A percentile compares a stretch with the other conserved stretches of the same genome.
phyloP scores from a whole-genome alignment of 768 basidiomycete genomes.

The Xerocomus spinulosus region DNA sequence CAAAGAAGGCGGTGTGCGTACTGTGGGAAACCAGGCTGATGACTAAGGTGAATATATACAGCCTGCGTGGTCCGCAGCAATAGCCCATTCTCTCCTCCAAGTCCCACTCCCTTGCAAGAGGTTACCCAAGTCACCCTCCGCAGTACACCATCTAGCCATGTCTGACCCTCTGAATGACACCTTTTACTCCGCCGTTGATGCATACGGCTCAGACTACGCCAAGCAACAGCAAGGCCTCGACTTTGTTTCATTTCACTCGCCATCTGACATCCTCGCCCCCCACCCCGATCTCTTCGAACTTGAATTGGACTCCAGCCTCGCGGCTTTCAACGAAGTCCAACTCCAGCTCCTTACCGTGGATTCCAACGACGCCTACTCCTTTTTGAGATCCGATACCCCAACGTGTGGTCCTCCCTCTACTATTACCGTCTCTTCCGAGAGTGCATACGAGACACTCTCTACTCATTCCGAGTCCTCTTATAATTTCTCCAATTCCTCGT shows the following conservation, averaged over 20 bases:
- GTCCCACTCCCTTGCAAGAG: slow-evolving; percentile 3
- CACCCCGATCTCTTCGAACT: slow-evolving; percentile 80
- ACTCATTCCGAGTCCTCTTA: slow-evolving; percentile 67
- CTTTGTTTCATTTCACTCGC: slow-evolving; percentile 66
- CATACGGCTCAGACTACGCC: slow-evolving; percentile 35
- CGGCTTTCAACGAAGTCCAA: slow-evolving; percentile 59
- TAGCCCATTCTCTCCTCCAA: slow-evolving; percentile 3
- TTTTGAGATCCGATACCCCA: slow-evolving; percentile 58
- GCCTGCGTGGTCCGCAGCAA: slow-evolving; percentile 34
- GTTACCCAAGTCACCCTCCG: slow-evolving; percentile 19
- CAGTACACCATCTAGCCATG: slow-evolving; percentile 26
- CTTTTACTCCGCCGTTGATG: slow-evolving; percentile 32
- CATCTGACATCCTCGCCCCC: slow-evolving; percentile 69
- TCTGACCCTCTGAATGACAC: slow-evolving; percentile 29
- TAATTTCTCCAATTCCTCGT: slow-evolving; percentile 55
- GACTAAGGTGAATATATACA: slow-evolving; percentile 34
- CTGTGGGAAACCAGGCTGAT: slow-evolving; percentile 31
- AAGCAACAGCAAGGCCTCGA: slow-evolving; percentile 47
- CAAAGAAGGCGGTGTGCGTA: slow-evolving; percentile 23
- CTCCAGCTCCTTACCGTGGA: slow-evolving; percentile 61
- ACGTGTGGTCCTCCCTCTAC: slow-evolving; percentile 70
- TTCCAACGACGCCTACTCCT: slow-evolving; percentile 59
- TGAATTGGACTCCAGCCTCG: slow-evolving; percentile 71
- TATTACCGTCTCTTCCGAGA: slow-evolving; percentile 76
- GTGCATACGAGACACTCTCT: slow-evolving; percentile 65